phyloP scores from a whole-genome alignment of 2,329 filamentous ascomycete species.

The Fusarium bulbicola region DNA sequence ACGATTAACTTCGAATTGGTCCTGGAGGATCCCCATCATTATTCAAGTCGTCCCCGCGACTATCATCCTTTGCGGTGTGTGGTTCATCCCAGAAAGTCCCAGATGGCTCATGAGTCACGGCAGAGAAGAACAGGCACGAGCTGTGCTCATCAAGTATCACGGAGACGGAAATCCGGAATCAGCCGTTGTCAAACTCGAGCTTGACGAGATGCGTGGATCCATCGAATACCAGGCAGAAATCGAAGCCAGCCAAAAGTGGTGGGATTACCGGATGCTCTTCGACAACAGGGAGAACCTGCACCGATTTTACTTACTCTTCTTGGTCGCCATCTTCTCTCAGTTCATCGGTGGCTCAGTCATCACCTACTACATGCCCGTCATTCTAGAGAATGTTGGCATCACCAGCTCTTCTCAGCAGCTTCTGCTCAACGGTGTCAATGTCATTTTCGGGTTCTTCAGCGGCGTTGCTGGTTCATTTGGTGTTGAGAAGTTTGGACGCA shows the following conservation, averaged over 20 bases:
- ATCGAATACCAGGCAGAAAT: background rate
- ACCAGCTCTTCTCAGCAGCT: conserved; percentile 2
- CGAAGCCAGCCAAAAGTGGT: background rate
- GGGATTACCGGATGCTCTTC: background rate
- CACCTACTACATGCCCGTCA: background rate
- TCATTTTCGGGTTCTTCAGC: background rate
- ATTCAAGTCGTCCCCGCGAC: background rate
- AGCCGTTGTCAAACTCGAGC: background rate
- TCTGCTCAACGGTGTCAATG: background rate
- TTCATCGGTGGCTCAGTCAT: background rate
- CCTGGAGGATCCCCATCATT: background rate
- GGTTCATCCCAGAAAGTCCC: background rate
- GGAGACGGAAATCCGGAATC: background rate
- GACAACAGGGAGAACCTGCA: background rate
- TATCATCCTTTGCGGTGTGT: background rate
- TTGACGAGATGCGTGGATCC: background rate
- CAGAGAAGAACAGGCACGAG: background rate
- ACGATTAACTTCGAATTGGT: background rate
- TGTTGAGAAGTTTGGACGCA: background rate
- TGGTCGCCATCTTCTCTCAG: background rate
- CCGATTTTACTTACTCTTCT: background rate
- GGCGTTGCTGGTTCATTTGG: background rate
- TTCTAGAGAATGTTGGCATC: background rate
- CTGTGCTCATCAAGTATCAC: background rate
- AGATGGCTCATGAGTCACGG: background rate